Conservation (phyloP, 1,284 basidiomycete genomes). For the Neotropicomus parvogracilis region DNA sequence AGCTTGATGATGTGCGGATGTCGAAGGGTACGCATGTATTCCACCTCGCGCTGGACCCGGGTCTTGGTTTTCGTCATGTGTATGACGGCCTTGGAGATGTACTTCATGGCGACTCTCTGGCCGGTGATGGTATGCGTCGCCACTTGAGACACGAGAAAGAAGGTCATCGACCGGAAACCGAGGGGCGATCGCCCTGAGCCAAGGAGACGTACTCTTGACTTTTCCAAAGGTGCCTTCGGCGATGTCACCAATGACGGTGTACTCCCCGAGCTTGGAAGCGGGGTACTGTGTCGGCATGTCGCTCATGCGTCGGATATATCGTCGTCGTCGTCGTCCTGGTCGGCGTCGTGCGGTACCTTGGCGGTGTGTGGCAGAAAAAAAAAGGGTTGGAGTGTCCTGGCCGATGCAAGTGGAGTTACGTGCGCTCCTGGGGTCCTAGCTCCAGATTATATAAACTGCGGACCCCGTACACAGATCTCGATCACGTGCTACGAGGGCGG, state of each 20-base stretch:
- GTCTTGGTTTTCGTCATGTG: slow-evolving; percentile 88
- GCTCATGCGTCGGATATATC: slow-evolving; percentile 19
- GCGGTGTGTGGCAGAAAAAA: slow-evolving; percentile 1
- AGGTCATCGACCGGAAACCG: slow-evolving; percentile 15
- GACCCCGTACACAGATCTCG: slow-evolving; percentile 6
- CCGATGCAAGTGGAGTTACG: slow-evolving; percentile 23
- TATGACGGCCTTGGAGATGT: slow-evolving; percentile 93
- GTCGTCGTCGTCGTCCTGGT: slow-evolving; percentile 9
- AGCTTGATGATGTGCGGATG: slow-evolving; percentile 97
- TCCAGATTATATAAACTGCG: slow-evolving; percentile 22
- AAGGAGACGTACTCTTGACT: slow-evolving; percentile 79
- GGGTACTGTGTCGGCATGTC: slow-evolving; percentile 35
- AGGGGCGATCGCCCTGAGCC: slow-evolving; percentile 12
- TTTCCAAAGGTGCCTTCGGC: slow-evolving; percentile 95
- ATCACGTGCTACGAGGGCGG: slow-evolving; percentile 13
- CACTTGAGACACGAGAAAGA: slow-evolving; percentile 50
- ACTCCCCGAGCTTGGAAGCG: slow-evolving; percentile 72
- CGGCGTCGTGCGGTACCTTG: slow-evolving; percentile 3
- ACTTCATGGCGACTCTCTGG: slow-evolving; percentile 96
- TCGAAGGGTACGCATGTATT: slow-evolving; percentile 87
- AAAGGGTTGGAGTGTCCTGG: slow-evolving; percentile 19
- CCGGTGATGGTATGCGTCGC: slow-evolving; percentile 93
- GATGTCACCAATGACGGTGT: slow-evolving; percentile 71
- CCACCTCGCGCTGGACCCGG: slow-evolving; percentile 91
- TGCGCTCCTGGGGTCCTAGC: slow-evolving; percentile 21